Evolutionary conservation across 768 basidiomycete genomes (phyloP).

Genomic region (Tubosaeta sp.): DNA sequence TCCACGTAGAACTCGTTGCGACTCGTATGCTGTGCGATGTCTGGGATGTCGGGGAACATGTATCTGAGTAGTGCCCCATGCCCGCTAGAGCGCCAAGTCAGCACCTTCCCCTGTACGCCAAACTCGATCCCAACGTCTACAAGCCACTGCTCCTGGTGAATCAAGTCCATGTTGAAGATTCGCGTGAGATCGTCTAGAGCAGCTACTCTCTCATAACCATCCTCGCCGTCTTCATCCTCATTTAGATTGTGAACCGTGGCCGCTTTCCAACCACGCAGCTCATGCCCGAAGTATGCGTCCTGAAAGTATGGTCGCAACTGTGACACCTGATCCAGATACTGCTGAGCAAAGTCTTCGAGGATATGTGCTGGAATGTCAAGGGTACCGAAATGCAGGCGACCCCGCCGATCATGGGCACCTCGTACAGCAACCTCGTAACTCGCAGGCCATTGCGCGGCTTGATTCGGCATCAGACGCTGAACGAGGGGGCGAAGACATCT

Average conservation of each 20-base stretch:
- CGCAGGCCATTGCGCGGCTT: conserved; percentile 3
- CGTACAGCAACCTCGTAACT: background rate
- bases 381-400: background rate
- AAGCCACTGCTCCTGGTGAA: background rate
- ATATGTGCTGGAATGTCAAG: background rate
- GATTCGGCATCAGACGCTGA: background rate
- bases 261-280: conserved; percentile 2
- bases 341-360: background rate
- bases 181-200: background rate
- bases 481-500: background rate
- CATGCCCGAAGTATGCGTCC: conserved; percentile 6
- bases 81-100: background rate
- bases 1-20: background rate
- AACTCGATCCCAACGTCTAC: background rate
- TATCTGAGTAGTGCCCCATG: background rate
- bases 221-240: background rate
- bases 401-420: background rate
- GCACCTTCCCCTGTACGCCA: background rate
- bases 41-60: background rate
- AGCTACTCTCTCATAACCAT: background rate
- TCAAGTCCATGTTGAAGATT: background rate
- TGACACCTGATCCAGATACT: background rate
- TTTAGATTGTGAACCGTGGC: background rate
- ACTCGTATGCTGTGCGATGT: background rate
- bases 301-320: background rate